These are phyloP conservation scores for Mycena vitilis DNA, from an alignment of 768 basidiomycete species.

Conservation along the genomic window DNA sequence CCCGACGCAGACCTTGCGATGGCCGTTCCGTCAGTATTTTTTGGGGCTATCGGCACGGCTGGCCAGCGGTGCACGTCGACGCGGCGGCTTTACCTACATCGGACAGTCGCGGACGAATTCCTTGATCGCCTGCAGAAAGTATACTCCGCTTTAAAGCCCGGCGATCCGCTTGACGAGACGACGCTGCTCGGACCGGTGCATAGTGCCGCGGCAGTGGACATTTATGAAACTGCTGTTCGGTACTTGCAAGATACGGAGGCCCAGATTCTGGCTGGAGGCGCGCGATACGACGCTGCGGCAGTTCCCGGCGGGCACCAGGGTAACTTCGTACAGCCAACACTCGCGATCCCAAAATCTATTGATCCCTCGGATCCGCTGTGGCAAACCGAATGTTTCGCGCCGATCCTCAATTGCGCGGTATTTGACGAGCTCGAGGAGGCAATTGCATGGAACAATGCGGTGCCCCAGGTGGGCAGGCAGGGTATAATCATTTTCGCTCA, in stretches of 20 bases:
- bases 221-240: conserved; percentile 71
- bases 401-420: conserved; percentile 86
- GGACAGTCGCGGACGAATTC: conserved; percentile 80
- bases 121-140: conserved; percentile 77
- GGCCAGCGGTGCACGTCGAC: conserved; percentile 92
- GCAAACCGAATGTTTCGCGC: conserved; percentile 88
- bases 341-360: conserved; percentile 73
- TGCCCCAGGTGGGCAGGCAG: conserved; percentile 69
- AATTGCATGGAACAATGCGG: conserved; percentile 90
- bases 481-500: conserved; percentile 31
- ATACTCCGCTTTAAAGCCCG: conserved; percentile 78
- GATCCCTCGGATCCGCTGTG: conserved; percentile 70
- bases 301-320: conserved; percentile 62
- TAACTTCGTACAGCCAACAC: conserved; percentile 91
- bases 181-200: conserved; percentile 93
- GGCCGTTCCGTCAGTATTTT: conserved; percentile 91
- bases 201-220: conserved; percentile 71
- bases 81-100: conserved; percentile 89
- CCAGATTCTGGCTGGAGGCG: conserved; percentile 81
- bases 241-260: conserved; percentile 75
- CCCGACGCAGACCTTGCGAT: conserved; percentile 92
- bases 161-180: conserved; percentile 81
- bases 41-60: conserved; percentile 89
- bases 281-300: conserved; percentile 56
- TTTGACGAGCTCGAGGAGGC: conserved; percentile 91